A percentile compares a stretch with the other conserved stretches of the same genome.
Conservation (phyloP, 1,284 basidiomycete genomes). For the Moniliophthora roreri region DNA sequence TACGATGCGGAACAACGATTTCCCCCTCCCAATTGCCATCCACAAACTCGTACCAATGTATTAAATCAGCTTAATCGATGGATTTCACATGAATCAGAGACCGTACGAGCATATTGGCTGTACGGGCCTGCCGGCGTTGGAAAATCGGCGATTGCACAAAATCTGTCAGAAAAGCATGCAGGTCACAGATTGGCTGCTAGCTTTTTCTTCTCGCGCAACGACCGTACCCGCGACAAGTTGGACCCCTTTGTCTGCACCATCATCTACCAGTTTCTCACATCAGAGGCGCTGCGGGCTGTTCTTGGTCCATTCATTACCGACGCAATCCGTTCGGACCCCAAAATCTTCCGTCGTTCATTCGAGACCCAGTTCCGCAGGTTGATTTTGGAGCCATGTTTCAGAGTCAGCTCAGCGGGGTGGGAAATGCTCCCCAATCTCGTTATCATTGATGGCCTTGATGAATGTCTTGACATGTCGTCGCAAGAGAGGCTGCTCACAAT, state of each 20-base stretch:
- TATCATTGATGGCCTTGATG: constrained; percentile 4
- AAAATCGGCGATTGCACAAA: neutral
- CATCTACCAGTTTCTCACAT: neutral
- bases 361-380: neutral
- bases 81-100: too few relatives aligned
- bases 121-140: neutral
- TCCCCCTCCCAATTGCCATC: too few relatives aligned
- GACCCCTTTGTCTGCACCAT: neutral
- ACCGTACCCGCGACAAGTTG: neutral
- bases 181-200: neutral
- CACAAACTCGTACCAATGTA: too few relatives aligned
- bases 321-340: neutral
- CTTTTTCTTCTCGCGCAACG: constrained; percentile 3
- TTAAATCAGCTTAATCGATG: too few relatives aligned
- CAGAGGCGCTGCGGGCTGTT: neutral
- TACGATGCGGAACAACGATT: too few relatives aligned
- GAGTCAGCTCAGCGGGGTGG: neutral
- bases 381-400: neutral
- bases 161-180: neutral
- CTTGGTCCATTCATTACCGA: neutral
- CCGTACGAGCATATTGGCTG: neutral
- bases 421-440: neutral
- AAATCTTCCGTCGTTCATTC: neutral
- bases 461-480: neutral
- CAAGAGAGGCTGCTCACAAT: neutral